Evolutionary conservation across 192 early-diverging fungal genomes (phyloP).

Genomic region (Coemansia guatemalensis): DNA sequence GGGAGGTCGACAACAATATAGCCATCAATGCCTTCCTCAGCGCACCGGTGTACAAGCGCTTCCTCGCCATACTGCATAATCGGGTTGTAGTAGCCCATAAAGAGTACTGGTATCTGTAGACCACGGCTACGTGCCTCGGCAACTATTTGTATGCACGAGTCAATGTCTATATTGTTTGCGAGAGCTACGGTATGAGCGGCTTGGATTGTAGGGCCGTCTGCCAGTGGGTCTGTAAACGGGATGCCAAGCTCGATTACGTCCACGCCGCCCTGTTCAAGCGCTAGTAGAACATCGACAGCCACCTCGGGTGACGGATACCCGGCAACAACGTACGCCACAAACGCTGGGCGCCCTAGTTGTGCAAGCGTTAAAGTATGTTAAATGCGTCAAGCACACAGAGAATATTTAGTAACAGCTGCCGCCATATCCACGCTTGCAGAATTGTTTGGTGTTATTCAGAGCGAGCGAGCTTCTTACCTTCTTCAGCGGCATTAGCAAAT

Average conservation of each 20-base stretch:
- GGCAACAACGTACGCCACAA: constrained; percentile 92
- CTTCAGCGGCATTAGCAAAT: too few species aligned
- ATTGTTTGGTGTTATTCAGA: too few species aligned
- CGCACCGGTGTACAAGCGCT: constrained; percentile 81
- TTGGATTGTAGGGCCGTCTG: constrained; percentile 98
- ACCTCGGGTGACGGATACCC: constrained; percentile 81
- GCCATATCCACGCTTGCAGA: too few species aligned
- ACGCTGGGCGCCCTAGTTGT: constrained; percentile 62
- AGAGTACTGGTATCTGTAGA: constrained; percentile 85
- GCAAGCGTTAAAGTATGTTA: too few species aligned
- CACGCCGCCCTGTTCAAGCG: constrained; percentile 85
- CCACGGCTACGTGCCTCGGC: constrained; percentile 77
- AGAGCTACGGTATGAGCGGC: constrained; percentile 80
- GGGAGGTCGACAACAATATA: constrained; percentile 98
- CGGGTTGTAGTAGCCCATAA: constrained; percentile 99
- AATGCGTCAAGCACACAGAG: too few species aligned
- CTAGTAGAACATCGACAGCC: constrained; percentile 85
- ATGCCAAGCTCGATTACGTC: constrained; percentile 97
- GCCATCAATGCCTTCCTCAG: constrained; percentile 84
- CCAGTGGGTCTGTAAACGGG: constrained; percentile 97
- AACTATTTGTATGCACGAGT: constrained; percentile 79
- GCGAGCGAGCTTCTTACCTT: too few species aligned
- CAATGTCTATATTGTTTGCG: constrained; percentile 73
- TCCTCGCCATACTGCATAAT: constrained; percentile 93
- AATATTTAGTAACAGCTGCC: not conserved